Evolutionary conservation across 2,329 filamentous ascomycete genomes (phyloP).

Genomic region (Plenodomus biglobosus): DNA sequence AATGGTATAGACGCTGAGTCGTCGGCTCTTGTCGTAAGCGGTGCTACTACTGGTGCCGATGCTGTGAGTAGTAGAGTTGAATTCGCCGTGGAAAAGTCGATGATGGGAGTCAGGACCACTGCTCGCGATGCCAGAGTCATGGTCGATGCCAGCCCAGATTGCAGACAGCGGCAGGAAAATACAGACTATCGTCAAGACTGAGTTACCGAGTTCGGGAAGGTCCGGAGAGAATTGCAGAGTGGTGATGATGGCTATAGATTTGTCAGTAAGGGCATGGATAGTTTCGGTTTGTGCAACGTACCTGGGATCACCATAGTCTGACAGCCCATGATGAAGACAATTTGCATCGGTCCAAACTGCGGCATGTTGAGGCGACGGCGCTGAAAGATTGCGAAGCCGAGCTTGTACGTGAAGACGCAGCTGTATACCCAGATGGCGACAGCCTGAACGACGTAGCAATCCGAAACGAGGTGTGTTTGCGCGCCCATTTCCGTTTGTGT

Average conservation of each 20-base stretch:
- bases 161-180: slow-evolving; percentile 67
- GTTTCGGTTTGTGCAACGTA: slow-evolving; percentile 28
- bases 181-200: slow-evolving; percentile 60
- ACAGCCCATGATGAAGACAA: slow-evolving; percentile 68
- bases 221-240: slow-evolving; percentile 56
- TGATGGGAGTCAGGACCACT: slow-evolving; percentile 31
- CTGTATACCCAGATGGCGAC: slow-evolving; percentile 64
- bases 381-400: slow-evolving; percentile 59
- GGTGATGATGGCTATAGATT: slow-evolving; percentile 59
- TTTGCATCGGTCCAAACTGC: slow-evolving; percentile 65
- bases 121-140: slow-evolving; percentile 22
- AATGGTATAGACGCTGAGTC: slow-evolving; percentile 19
- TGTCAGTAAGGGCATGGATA: slow-evolving; percentile 19
- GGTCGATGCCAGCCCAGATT: slow-evolving; percentile 59
- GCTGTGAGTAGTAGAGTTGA: slow-evolving; percentile 12
- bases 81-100: slow-evolving; percentile 27
- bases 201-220: slow-evolving; percentile 57
- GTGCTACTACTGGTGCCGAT: slow-evolving; percentile 7
- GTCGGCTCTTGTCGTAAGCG: slow-evolving; percentile 20
- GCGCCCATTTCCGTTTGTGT: slow-evolving; percentile 31
- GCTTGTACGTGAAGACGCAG: slow-evolving; percentile 62
- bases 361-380: slow-evolving; percentile 60
- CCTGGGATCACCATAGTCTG: slow-evolving; percentile 67
- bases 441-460: slow-evolving; percentile 55
- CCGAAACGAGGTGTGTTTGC: slow-evolving; percentile 27